Conservation (phyloP, 495 filamentous ascomycete species). For the Penicillium malachiteum region DNA sequence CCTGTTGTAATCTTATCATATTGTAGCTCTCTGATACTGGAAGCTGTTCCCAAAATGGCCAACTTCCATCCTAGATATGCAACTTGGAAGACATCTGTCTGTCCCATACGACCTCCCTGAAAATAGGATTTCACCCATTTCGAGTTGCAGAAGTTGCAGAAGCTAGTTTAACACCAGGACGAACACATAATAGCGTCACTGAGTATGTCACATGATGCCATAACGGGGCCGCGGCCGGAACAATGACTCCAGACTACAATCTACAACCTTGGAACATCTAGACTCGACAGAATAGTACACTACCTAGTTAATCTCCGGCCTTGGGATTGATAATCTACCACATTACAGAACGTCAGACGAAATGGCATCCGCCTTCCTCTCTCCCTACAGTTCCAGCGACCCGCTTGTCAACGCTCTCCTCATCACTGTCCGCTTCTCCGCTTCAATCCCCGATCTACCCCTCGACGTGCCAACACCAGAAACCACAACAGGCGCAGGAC, state of each 20-base stretch:
- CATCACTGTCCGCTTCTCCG: slow-evolving; percentile 85
- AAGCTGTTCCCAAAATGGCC: too few relatives aligned
- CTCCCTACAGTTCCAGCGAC: slow-evolving; percentile 13
- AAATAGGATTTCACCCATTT: too few relatives aligned
- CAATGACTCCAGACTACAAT: neutral
- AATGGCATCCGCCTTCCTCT: slow-evolving; percentile 23
- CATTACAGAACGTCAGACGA: neutral
- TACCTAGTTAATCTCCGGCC: too few relatives aligned
- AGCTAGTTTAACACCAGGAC: neutral
- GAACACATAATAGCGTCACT: neutral
- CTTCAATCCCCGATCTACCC: slow-evolving; percentile 76
- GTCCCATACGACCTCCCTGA: too few relatives aligned
- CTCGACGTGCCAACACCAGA: slow-evolving; percentile 67
- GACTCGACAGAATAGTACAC: too few relatives aligned
- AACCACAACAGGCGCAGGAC: slow-evolving; percentile 66
- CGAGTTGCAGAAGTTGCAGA: too few relatives aligned
- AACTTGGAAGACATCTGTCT: too few relatives aligned
- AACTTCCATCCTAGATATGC: too few relatives aligned
- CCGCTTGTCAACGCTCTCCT: slow-evolving; percentile 51
- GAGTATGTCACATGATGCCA: slow-evolving; percentile 14
- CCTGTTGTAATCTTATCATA: too few relatives aligned
- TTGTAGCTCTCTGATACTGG: too few relatives aligned
- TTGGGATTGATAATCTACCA: neutral
- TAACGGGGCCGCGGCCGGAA: slow-evolving; percentile 7
- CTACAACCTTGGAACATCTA: neutral